Evolutionary conservation across 192 early-diverging fungal genomes (phyloP), one percentile per base, ranked within the genome.

Genomic region (Thoreauomyces humboldtii): DNA sequence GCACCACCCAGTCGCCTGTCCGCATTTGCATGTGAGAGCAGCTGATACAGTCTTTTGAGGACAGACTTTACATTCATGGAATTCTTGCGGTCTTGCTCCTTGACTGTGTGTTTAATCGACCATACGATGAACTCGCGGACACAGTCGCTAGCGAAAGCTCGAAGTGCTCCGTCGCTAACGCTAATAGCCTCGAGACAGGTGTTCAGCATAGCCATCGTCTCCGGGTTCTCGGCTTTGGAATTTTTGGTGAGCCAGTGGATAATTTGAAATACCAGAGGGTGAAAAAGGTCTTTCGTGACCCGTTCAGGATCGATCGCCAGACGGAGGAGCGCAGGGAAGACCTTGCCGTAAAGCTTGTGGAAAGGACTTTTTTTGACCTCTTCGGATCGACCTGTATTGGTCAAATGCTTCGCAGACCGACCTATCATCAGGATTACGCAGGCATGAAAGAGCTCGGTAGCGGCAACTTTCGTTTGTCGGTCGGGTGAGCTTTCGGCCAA

Each of bases 161-260:
- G 72, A 1, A 89, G 65, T 14, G 73, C 44, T 24, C 77, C 76
- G 48, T 69, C 62, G 27, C 43, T 25, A 21, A 59, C 57, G 19
- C 50, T 42, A 22, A 75, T 74, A 35, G 85, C 87, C 44, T 89
- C 87, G 42, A 92, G 63, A 59, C 89, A 91, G 14, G 77, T 62
- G 24, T 87, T 81, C 36, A 92, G 50, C 12, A 92, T 63, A 0
- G 77, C 75, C 54, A 92, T 83, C 0, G 89, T 90, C 63, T 92
- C 90, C 33, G 88, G 84, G 41, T 88, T 90, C 59, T 92, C 89
- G 54, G 84, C 86, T 59, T 83, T 80, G 1, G 83, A 74, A 66
- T 86, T 88, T 42, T 87, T 88, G 3, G 90, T 90, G 38, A 91
- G 69, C 90, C 90, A 92, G 50, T 91, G 90, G 11, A 92, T 89